phyloP scores from a whole-genome alignment of 345 rosid genomes.

The Turnera subulata region DNA sequence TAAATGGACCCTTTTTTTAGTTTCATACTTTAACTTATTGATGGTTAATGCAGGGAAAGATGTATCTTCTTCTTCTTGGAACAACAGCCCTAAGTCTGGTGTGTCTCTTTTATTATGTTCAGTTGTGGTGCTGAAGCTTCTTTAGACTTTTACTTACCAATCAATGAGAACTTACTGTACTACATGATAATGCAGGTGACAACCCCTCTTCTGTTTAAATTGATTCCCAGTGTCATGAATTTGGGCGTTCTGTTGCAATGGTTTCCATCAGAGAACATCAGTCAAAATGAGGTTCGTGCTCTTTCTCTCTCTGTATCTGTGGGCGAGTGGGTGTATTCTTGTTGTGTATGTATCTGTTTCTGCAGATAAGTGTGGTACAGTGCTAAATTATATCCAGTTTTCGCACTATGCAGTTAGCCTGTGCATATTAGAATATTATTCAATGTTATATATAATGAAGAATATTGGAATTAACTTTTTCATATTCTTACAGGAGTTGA shows the following conservation, averaged over 20 bases:
- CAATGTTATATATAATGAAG: not conserved
- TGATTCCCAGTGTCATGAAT: constrained; percentile 80
- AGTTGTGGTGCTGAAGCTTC: constrained; percentile 4
- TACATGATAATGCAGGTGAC: constrained; percentile 59
- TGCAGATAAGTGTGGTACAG: too few relatives aligned
- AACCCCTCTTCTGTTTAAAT: constrained; percentile 81
- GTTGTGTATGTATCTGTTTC: not conserved
- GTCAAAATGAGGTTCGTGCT: constrained; percentile 54
- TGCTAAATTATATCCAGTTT: too few relatives aligned
- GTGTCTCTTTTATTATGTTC: constrained; percentile 17
- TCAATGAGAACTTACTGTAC: constrained; percentile 11
- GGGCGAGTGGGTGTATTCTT: too few relatives aligned
- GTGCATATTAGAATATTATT: not conserved
- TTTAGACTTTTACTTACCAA: not conserved
- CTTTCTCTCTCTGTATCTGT: not conserved
- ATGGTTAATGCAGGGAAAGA: constrained; percentile 68
- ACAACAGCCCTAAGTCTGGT: constrained; percentile 97
- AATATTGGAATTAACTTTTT: not conserved
- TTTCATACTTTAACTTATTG: not conserved
- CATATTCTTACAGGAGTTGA: constrained; percentile 44
- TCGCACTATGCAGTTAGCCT: too few relatives aligned
- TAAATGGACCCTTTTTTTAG: not conserved
- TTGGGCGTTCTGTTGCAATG: constrained; percentile 77
- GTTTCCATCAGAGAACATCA: constrained; percentile 68
- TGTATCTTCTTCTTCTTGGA: constrained; percentile 98